phyloP scores from a whole-genome alignment of 306 rosid species.

The Rosa rugosa region DNA sequence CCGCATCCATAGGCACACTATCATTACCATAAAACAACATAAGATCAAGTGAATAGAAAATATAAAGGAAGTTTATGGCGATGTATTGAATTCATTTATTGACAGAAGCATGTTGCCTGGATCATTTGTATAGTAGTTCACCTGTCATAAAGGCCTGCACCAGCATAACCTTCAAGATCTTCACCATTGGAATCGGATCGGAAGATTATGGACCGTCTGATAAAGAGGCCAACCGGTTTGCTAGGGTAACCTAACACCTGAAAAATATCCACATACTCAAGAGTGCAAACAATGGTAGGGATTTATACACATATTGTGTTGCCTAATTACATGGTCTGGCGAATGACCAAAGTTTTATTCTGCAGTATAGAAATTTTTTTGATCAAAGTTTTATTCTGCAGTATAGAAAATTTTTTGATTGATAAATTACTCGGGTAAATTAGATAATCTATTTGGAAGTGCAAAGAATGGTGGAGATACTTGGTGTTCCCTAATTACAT shows the following conservation, averaged over 20 bases:
- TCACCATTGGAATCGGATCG: slow-evolving; percentile 99
- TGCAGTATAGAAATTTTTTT: not conserved
- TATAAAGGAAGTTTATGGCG: not conserved
- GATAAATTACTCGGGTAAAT: not conserved
- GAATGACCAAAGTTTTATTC: not conserved
- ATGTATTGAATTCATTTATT: not conserved
- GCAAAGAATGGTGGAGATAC: slow-evolving; percentile 12
- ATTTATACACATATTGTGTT: slow-evolving; percentile 14
- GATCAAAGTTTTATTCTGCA: too few species aligned
- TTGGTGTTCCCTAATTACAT: slow-evolving; percentile 7
- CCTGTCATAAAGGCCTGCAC: slow-evolving; percentile 99
- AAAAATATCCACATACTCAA: slow-evolving; percentile 27
- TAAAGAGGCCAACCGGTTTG: slow-evolving; percentile 88
- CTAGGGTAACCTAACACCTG: slow-evolving; percentile 97
- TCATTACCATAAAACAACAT: slow-evolving; percentile 9
- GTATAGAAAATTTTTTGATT: not conserved
- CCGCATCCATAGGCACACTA: slow-evolving; percentile 96
- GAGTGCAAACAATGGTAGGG: slow-evolving; percentile 21
- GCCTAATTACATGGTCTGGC: not conserved
- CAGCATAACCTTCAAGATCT: slow-evolving; percentile 99
- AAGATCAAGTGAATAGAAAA: slow-evolving; percentile 1
- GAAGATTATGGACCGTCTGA: slow-evolving; percentile 75
- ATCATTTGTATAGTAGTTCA: slow-evolving; percentile 20
- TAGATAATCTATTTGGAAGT: slow-evolving; percentile 13
- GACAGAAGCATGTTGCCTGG: not conserved